phyloP scores from a whole-genome alignment of 75 land plant genomes.

The Sequoiadendron giganteum region DNA sequence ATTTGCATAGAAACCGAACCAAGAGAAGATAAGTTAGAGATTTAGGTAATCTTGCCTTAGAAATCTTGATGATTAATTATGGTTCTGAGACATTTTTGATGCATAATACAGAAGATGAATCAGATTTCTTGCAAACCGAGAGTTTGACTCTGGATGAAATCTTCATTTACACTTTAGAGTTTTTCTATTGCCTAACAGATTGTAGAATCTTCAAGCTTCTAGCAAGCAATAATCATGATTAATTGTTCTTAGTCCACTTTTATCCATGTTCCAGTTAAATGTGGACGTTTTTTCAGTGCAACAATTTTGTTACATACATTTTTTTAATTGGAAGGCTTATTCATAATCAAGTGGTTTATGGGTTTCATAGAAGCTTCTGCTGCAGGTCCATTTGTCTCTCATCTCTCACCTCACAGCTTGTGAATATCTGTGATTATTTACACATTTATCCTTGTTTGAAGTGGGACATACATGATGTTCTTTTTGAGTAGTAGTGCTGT shows the following conservation, averaged over 20 bases:
- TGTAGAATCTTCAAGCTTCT: not conserved
- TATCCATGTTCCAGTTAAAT: not conserved
- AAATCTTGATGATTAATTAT: not conserved
- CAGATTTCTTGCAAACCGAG: not conserved
- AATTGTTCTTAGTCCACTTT: not conserved
- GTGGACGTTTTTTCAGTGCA: not conserved
- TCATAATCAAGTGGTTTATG: not conserved
- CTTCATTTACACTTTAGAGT: not conserved
- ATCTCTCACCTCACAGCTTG: not conserved
- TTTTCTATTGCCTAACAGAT: not conserved
- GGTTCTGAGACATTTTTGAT: not conserved
- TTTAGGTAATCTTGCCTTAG: not conserved
- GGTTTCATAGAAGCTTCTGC: not conserved
- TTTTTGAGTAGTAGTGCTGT: not conserved
- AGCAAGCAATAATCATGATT: not conserved
- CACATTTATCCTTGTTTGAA: not conserved
- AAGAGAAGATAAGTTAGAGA: not conserved
- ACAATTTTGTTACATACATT: not conserved
- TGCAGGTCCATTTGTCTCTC: not conserved
- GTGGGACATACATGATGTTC: not conserved
- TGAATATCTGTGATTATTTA: not conserved
- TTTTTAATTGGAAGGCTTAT: not conserved
- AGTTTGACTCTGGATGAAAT: not conserved
- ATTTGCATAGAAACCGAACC: not conserved
- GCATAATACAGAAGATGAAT: not conserved